Conservation (phyloP, 371 early-diverging fungal species). For the Rhizopus stolonifer region DNA sequence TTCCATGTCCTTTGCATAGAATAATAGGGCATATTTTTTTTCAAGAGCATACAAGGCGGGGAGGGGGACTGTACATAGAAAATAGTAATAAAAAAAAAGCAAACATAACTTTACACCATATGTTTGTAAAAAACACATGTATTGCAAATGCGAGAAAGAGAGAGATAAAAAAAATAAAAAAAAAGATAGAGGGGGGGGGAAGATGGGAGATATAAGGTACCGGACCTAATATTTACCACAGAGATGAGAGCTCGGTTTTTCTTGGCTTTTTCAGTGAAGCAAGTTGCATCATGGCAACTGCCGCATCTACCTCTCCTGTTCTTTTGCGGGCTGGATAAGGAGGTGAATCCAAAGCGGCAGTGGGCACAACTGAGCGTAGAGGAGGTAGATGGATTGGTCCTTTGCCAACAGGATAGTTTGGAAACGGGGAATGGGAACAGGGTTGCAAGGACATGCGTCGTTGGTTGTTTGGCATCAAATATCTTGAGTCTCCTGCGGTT, state of each 20-base stretch:
- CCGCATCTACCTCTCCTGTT: conserved; percentile 21
- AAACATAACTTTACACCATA: neutral
- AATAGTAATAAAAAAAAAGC: conserved; percentile 6
- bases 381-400: conserved; percentile 23
- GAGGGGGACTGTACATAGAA: conserved; percentile 3
- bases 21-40: neutral
- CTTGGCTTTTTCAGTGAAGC: conserved; percentile 14
- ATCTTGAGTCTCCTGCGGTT: conserved; percentile 7
- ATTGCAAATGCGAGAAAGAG: conserved; percentile 1
- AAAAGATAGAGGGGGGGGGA: no score
- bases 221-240: conserved; percentile 5
- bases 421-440: neutral
- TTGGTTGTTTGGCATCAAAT: neutral
- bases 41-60: neutral
- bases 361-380: conserved; percentile 13
- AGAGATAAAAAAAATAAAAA: no score
- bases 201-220: neutral
- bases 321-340: conserved; percentile 5
- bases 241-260: neutral
- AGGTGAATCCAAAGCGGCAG: neutral
- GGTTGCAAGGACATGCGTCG: conserved; percentile 14
- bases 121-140: neutral
- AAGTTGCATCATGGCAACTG: conserved; percentile 25
- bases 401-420: neutral
- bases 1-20: neutral